Percentiles rank a stretch among this genome's conserved stretches.
Conservation (phyloP, 495 filamentous ascomycete genomes). For the Bryoglossum gracile region DNA sequence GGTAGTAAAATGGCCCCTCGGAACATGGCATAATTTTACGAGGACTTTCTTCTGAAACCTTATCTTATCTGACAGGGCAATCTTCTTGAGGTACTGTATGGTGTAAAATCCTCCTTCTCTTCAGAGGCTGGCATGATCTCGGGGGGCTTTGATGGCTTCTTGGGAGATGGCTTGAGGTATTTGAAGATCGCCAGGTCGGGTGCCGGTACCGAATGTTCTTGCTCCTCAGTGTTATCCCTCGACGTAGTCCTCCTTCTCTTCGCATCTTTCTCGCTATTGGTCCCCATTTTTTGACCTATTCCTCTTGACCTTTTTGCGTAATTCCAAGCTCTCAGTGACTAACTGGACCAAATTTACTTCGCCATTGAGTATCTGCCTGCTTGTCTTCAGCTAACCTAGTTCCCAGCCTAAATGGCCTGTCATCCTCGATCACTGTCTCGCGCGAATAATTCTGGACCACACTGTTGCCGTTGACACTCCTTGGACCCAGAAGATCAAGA, state of each 20-base stretch:
- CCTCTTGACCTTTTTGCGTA: conserved; percentile 24
- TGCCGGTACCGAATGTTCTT: too few relatives aligned
- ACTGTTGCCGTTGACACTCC: conserved; percentile 20
- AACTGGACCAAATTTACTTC: conserved; percentile 26
- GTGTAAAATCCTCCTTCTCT: conserved; percentile 3
- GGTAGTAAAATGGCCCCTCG: conserved; percentile 60
- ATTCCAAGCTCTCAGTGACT: conserved; percentile 20
- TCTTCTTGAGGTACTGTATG: conserved; percentile 17
- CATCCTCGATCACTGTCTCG: conserved; percentile 19
- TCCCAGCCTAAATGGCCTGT: conserved; percentile 19
- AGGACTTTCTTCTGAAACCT: conserved; percentile 23
- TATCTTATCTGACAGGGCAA: conserved; percentile 14
- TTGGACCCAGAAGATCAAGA: conserved; percentile 23
- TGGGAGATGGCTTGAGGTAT: too few relatives aligned
- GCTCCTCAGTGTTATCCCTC: conserved; percentile 10
- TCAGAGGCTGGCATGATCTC: background rate
- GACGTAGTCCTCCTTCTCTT: conserved; percentile 11
- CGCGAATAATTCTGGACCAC: conserved; percentile 26
- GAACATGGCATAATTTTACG: conserved; percentile 58
- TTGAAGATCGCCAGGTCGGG: too few relatives aligned
- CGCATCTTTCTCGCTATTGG: conserved; percentile 20
- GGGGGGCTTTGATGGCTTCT: conserved; percentile 9
- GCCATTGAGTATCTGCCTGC: conserved; percentile 23
- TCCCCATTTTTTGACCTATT: conserved; percentile 3
- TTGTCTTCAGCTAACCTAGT: background rate